Conservation (phyloP, 2,329 filamentous ascomycete species). For the Thyridium curvatum region DNA sequence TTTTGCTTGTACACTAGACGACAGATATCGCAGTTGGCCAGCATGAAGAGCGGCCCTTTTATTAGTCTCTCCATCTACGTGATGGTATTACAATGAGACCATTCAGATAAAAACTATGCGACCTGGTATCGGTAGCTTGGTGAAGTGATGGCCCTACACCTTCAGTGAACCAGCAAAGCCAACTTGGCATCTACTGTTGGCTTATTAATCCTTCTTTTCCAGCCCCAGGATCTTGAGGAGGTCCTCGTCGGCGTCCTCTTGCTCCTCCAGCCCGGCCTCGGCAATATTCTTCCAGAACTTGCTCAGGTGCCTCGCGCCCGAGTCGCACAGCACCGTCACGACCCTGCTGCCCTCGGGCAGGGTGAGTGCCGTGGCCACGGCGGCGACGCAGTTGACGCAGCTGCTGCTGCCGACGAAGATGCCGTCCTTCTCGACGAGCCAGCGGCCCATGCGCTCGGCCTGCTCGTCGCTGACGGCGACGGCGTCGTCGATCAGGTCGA, state of each 20-base stretch:
- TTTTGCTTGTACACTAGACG: not conserved
- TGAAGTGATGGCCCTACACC: too few species aligned
- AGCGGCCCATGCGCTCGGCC: slow-evolving; percentile 88
- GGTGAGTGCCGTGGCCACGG: slow-evolving; percentile 59
- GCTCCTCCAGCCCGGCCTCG: slow-evolving; percentile 57
- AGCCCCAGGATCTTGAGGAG: slow-evolving; percentile 46
- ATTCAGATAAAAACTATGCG: too few species aligned
- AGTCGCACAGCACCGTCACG: slow-evolving; percentile 81
- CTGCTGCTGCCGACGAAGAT: slow-evolving; percentile 93
- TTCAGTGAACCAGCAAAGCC: too few species aligned
- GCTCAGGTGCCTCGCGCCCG: slow-evolving; percentile 74
- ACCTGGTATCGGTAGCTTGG: too few species aligned
- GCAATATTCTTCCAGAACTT: slow-evolving; percentile 78
- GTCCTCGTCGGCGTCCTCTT: slow-evolving; percentile 31
- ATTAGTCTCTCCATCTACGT: too few species aligned
- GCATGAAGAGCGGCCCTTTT: too few species aligned
- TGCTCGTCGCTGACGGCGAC: slow-evolving; percentile 83
- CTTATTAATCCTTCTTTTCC: slow-evolving; percentile 8
- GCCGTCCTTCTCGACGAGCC: slow-evolving; percentile 92
- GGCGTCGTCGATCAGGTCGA: slow-evolving; percentile 83
- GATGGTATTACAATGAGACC: too few species aligned
- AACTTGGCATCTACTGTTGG: too few species aligned
- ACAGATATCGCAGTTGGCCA: too few species aligned
- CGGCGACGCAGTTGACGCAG: slow-evolving; percentile 90
- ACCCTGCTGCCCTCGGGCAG: slow-evolving; percentile 58